Evolutionary conservation across 495 filamentous ascomycete genomes (phyloP).

Genomic region (Penicillium verhagenii): DNA sequence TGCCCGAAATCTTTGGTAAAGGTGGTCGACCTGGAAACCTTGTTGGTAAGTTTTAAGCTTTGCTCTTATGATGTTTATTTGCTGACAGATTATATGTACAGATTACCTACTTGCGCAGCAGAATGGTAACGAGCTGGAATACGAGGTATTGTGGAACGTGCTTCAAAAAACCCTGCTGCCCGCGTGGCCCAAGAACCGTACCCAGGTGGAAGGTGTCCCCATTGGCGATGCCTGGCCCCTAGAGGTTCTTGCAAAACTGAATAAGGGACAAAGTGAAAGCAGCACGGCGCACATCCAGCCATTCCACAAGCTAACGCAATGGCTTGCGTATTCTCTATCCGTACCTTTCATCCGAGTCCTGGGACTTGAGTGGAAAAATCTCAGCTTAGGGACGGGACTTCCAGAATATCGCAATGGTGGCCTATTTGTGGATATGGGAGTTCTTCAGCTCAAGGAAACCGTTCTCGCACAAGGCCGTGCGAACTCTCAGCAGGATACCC

Average conservation of each 20-base stretch:
- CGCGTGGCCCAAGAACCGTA: slow-evolving; percentile 56
- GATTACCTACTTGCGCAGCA: slow-evolving; percentile 47
- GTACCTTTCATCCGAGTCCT: slow-evolving; percentile 80
- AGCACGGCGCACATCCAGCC: slow-evolving; percentile 32
- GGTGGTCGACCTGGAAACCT: slow-evolving; percentile 54
- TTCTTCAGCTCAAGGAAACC: slow-evolving; percentile 68
- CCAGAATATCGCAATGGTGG: slow-evolving; percentile 90
- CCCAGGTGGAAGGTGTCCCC: slow-evolving; percentile 48
- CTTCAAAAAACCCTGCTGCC: slow-evolving; percentile 52
- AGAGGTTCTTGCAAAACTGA: slow-evolving; percentile 18
- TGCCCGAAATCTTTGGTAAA: slow-evolving; percentile 50
- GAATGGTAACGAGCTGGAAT: slow-evolving; percentile 24
- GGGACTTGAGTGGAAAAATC: slow-evolving; percentile 72
- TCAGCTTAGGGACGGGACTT: slow-evolving; percentile 75
- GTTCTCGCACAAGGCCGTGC: slow-evolving; percentile 56
- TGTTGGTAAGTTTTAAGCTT: slow-evolving; percentile 40
- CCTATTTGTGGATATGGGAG: slow-evolving; percentile 76
- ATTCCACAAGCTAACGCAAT: slow-evolving; percentile 90
- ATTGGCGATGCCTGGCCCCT: slow-evolving; percentile 61
- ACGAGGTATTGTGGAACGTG: slow-evolving; percentile 44
- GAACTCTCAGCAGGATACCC: slow-evolving; percentile 58
- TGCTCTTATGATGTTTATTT: not conserved
- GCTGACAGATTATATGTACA: slow-evolving; percentile 13
- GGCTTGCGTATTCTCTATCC: slow-evolving; percentile 87
- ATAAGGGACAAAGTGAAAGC: slow-evolving; percentile 3